These are phyloP conservation scores for Phytopythium cucurbitacearum DNA, from an alignment of 352 stramenopile species.

Conservation along the genomic window DNA sequence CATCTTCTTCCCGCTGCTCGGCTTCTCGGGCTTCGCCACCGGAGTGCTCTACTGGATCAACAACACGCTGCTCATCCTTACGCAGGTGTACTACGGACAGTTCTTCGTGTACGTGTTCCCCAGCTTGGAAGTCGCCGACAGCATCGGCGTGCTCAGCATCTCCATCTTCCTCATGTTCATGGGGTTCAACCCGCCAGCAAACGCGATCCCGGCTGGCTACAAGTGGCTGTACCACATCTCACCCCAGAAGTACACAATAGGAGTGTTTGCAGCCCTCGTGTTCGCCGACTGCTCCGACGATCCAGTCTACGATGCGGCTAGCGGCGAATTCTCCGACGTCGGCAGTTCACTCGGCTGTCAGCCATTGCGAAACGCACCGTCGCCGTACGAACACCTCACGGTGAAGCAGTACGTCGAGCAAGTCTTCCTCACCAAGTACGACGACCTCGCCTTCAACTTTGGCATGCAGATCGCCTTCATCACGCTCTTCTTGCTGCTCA, in stretches of 20 bases:
- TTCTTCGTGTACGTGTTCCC: constrained; percentile 35
- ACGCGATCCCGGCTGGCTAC: constrained; percentile 26
- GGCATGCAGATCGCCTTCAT: constrained; percentile 21
- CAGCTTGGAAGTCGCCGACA: constrained; percentile 15
- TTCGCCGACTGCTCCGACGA: constrained; percentile 25
- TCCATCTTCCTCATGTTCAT: constrained; percentile 52
- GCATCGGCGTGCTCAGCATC: constrained; percentile 25
- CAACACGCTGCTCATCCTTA: constrained; percentile 32
- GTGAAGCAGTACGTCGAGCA: constrained; percentile 19
- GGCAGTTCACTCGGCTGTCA: constrained; percentile 11
- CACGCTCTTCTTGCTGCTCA: constrained; percentile 21
- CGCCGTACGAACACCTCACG: constrained; percentile 10
- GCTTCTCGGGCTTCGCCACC: constrained; percentile 16
- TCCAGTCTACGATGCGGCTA: constrained; percentile 15
- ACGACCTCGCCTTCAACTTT: constrained; percentile 25
- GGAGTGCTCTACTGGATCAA: constrained; percentile 20
- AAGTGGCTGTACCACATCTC: constrained; percentile 40
- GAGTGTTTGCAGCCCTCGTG: constrained; percentile 19
- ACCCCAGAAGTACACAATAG: constrained; percentile 23
- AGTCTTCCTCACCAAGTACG: constrained; percentile 23
- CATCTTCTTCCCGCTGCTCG: constrained; percentile 27
- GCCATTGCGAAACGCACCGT: constrained; percentile 9
- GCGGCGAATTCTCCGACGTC: constrained; percentile 11
- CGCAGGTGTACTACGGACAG: constrained; percentile 43
- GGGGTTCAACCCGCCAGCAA: constrained; percentile 40